These are phyloP conservation scores for Mucor mucedo DNA, from an alignment of 371 early-diverging fungal genomes.

Conservation along the genomic window DNA sequence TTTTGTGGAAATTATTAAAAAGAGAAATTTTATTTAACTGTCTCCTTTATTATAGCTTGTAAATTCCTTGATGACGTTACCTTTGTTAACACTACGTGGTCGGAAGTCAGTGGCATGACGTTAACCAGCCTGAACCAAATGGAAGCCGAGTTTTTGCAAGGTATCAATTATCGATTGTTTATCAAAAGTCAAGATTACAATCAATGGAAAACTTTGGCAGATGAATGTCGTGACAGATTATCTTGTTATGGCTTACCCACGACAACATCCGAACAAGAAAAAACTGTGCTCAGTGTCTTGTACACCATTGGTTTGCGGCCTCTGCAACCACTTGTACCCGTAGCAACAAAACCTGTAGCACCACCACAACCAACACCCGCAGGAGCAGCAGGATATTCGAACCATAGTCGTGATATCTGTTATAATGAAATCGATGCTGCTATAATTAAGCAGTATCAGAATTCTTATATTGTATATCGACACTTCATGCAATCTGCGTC, in stretches of 20 bases:
- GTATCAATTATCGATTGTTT: conserved; percentile 62
- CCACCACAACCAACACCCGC: too few relatives aligned
- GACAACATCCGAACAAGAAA: conserved; percentile 16
- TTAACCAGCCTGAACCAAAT: conserved; percentile 67
- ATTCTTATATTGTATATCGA: conserved; percentile 18
- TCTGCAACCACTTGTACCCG: too few relatives aligned
- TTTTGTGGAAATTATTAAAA: too few relatives aligned
- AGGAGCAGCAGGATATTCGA: too few relatives aligned
- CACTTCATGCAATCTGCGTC: conserved; percentile 23
- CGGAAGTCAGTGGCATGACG: conserved; percentile 70
- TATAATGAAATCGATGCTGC: too few relatives aligned
- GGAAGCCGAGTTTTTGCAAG: conserved; percentile 73
- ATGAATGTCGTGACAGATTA: conserved; percentile 31
- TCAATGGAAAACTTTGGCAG: conserved; percentile 40
- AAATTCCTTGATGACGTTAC: conserved; percentile 75
- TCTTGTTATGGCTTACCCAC: conserved; percentile 21
- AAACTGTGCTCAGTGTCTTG: conserved; percentile 26
- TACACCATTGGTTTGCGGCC: conserved; percentile 32
- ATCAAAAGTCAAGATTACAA: conserved; percentile 63
- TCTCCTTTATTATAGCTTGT: too few relatives aligned
- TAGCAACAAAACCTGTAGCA: too few relatives aligned
- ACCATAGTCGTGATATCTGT: not conserved
- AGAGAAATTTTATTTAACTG: too few relatives aligned
- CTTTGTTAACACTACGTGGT: conserved; percentile 76
- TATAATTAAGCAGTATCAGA: conserved; percentile 17